Conservation (phyloP, 1,284 basidiomycete genomes). For the Heterobasidion parviporum region DNA sequence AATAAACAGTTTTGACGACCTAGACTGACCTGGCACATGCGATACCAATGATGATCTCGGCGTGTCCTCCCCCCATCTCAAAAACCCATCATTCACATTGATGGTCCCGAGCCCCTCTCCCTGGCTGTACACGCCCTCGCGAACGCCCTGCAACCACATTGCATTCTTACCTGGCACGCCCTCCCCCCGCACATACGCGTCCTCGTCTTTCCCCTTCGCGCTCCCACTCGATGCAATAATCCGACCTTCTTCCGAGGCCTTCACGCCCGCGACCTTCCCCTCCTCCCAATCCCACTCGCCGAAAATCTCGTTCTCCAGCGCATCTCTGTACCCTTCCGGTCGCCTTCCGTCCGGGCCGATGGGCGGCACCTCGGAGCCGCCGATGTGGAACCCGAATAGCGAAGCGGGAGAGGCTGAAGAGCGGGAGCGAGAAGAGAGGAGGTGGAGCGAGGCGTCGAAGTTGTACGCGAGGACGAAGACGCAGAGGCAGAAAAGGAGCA, state of each 20-base stretch:
- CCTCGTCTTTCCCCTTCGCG: slow-evolving; percentile 1
- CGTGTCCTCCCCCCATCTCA: slow-evolving; percentile 42
- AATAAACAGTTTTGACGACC: neutral
- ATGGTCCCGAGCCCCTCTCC: slow-evolving; percentile 19
- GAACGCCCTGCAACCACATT: slow-evolving; percentile 26
- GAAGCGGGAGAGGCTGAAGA: slow-evolving; percentile 9
- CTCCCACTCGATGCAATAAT: slow-evolving; percentile 10
- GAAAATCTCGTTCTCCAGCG: slow-evolving; percentile 50
- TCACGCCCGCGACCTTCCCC: slow-evolving; percentile 41
- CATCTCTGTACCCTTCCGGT: slow-evolving; percentile 39
- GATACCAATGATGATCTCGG: slow-evolving; percentile 44
- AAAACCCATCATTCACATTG: slow-evolving; percentile 42
- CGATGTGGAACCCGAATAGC: neutral
- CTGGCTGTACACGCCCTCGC: slow-evolving; percentile 14
- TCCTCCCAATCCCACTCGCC: slow-evolving; percentile 62
- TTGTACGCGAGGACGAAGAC: slow-evolving; percentile 62
- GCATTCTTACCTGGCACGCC: slow-evolving; percentile 19
- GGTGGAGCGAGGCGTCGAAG: slow-evolving; percentile 46
- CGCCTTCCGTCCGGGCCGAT: slow-evolving; percentile 39
- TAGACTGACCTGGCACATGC: slow-evolving; percentile 38
- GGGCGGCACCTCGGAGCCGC: slow-evolving; percentile 30
- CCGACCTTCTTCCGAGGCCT: slow-evolving; percentile 11
- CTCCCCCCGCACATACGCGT: slow-evolving; percentile 21
- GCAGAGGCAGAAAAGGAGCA: slow-evolving; percentile 51
- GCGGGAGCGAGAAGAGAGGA: slow-evolving; percentile 22